Evolutionary conservation across 352 stramenopile genomes (phyloP), one percentile per base, ranked within the genome.

Genomic region (Phytophthora sansomeana): DNA sequence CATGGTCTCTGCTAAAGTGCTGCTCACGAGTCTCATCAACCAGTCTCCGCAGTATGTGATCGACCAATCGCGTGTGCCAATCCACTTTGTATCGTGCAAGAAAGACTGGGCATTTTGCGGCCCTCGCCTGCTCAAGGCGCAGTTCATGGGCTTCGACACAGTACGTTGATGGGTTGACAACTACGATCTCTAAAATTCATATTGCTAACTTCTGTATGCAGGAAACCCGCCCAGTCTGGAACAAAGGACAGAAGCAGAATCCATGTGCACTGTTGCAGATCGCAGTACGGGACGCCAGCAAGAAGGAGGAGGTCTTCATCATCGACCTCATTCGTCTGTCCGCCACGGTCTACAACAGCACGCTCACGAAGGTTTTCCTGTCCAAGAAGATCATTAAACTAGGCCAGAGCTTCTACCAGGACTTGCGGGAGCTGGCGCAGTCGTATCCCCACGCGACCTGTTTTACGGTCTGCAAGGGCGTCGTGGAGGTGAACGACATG

Each of bases 401-500:
- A 0, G 85, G 85, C 13, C 83, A 92, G 42, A 76, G 78, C 6
- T 85, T 92, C 50, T 74, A 87, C 17, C 63, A 80, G 9, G 83
- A 92, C 52, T 43, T 94, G 13, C 75, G 85, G 54, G 83, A 91
- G 36, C 61, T 94, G 32, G 56, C 75, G 0, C 43, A 72, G 8
- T 85, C 83, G 13, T 94, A 94, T 43, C 85, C 85, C 16, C 67
- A 75, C 7, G 83, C 83, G 2, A 81, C 83, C 14, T 94, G 85
- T 67, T 94, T 94, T 51, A 78, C 46, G 3, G 77, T 91, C 4
- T 80, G 77, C 28, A 89, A 91, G 57, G 51, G 59, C 14, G 84
- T 90, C 36, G 75, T 94, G 13, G 85, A 94, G 54, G 80, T 90
- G 38, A 94, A 94, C 65, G 83, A 89, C 52, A 36, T 94, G 41